phyloP scores from a whole-genome alignment of 306 rosid genomes.

The Sophora flavescens region DNA sequence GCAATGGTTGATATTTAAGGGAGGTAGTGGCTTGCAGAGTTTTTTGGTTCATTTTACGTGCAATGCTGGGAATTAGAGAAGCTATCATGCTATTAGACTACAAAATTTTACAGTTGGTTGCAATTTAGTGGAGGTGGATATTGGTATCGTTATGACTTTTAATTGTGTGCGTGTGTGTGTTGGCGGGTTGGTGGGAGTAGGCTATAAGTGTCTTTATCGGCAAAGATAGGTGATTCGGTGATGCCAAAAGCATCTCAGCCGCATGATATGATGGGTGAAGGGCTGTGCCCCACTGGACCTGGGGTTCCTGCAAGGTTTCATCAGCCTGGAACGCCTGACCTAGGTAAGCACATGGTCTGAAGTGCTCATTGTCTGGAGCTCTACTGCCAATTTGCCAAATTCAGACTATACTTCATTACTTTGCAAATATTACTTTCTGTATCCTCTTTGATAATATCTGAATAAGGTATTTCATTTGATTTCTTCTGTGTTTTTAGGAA shows the following conservation, averaged over 20 bases:
- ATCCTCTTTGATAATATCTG: constrained; percentile 7
- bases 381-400: not conserved
- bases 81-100: not conserved
- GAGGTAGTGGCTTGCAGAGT: not conserved
- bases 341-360: constrained; percentile 1
- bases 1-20: not conserved
- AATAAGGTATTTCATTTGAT: constrained; percentile 1
- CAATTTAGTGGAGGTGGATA: not conserved
- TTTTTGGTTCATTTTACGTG: not conserved
- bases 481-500: not conserved
- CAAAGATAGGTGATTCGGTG: not conserved
- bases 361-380: not conserved
- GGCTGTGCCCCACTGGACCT: not conserved
- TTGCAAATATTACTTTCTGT: constrained; percentile 2
- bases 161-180: no score
- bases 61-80: constrained; percentile 11
- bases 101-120: not conserved
- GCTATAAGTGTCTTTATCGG: not conserved
- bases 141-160: constrained; percentile 5
- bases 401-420: not conserved
- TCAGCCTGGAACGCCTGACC: not conserved
- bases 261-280: not conserved
- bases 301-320: constrained; percentile 18
- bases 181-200: not conserved
- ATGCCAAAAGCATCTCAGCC: constrained; percentile 1